These are phyloP conservation scores for Cucumis hystrix DNA, from an alignment of 306 rosid genomes.

Conservation along the genomic window DNA sequence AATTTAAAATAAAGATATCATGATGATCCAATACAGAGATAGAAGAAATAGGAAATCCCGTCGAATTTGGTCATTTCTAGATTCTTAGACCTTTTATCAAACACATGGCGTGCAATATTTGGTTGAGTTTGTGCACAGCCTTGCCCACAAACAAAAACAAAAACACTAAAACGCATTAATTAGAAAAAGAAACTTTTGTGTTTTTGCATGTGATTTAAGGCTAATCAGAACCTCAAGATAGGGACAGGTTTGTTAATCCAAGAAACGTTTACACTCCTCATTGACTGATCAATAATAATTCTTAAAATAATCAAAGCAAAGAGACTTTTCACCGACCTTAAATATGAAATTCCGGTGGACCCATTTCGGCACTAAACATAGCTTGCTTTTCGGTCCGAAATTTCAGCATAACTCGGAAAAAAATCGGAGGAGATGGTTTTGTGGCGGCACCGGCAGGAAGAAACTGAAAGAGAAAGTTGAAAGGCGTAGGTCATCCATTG, in stretches of 20 bases:
- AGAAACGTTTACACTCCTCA: not conserved
- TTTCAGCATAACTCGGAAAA: not conserved
- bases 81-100: constrained; percentile 1
- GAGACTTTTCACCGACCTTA: constrained; percentile 3
- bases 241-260: not conserved
- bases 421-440: not conserved
- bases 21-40: not conserved
- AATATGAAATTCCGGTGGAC: not conserved
- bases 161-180: not conserved
- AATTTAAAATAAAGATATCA: not conserved
- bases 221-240: not conserved
- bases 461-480: not conserved
- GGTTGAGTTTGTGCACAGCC: not conserved
- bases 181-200: not conserved
- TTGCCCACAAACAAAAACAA: not conserved
- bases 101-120: not conserved
- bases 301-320: not conserved
- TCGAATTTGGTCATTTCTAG: not conserved
- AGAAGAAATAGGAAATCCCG: not conserved
- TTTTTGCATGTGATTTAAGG: constrained; percentile 5
- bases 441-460: not conserved
- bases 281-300: not conserved
- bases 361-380: not conserved
- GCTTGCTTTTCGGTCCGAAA: not conserved
- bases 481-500: not conserved